Evolutionary conservation across 2,329 filamentous ascomycete species (phyloP), one percentile per base, ranked within the genome.

Genomic region (Ophiosphaerella korrae): DNA sequence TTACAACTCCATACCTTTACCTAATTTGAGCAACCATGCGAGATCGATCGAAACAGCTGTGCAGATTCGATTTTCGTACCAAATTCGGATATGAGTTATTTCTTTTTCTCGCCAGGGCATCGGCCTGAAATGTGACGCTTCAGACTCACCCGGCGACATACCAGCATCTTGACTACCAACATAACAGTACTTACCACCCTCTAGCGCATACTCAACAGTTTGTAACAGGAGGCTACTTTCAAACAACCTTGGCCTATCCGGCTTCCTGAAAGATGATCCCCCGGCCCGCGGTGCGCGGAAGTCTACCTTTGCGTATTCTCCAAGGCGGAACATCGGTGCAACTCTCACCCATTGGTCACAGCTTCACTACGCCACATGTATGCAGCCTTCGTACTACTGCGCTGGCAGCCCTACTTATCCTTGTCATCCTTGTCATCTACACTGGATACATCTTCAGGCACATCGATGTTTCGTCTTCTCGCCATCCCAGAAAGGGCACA

Each of bases 261-360:
- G 12, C 23, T 11, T 23, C n/a, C n/a, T 14, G 8, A 5, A 26
- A 8, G 38, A 16, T 16, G 38, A 32, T 41, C 38, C 24, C 23
- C 23, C 38, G 21, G 38, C 12, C 38, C 21, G 38, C 21, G 7
- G 26, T 29, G 26, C 11, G 26, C 26, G 3, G 26, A 29, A 11
- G 26, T 3, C 11, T 29, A 6, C 6, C 26, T 21, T 21, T 11
- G 26, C 26, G 8, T 29, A 29, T 11, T 29, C 16, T 9, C 36
- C 45, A 44, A 56, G 50, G 45, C 50, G 53, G 53, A 39, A 47
- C 24, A 23, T 39, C 53, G 55, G 53, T 53, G 37, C 42, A 39
- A 44, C 45, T 29, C 48, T 36, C 37, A 35, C 9, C 42, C 33
- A 48, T 11, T 44, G 52, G 47, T 34, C 43, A 48, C 11, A 32